Base-by-base conservation (phyloP, 208 protist species). In the Leishmania braziliensis region DNA sequence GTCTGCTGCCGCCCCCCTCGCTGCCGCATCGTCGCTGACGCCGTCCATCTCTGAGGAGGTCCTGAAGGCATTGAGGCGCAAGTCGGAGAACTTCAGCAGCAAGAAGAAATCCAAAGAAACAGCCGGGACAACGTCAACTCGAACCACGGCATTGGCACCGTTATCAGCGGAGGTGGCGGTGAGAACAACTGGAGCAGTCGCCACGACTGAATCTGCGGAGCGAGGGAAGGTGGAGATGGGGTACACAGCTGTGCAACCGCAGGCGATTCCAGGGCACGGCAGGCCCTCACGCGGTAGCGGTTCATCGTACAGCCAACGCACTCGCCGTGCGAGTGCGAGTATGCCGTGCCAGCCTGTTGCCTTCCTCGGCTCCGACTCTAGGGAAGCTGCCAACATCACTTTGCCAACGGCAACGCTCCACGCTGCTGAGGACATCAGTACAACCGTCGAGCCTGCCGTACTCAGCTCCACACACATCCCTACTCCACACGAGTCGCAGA, bases 391-490 rank as follows among this genome's bases (percentile, higher is more conserved):
- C 48, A 14, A 12, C 53, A 69, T 6, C 33, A 33, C 36, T n/a
- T 29, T 66, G 33, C 70, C 60, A 0, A 43, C 9, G 33, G 51
- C 5, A 20, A 48, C 50, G 36, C 23, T 33, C 18, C 10, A 36
- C 46, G 58, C 18, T 70, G n/a, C 43, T 10, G 77, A 69, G 56
- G 82, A 82, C 23, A 54, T 54, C 33, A 86, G 82, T n/a, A 63
- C 72, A 9, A 82, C 82, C 0, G 14, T 81, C 1, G 75, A 79
- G 5, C 82, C 82, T 6, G 77, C 63, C 1, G 77, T 62, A 26
- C 78, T 86, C 20, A 82, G 77, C 75, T 75, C 48, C 65, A 82
- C 82, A n/a, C 74, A 73, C 60, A 16, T 82, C 12, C 83, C 83
- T 58, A 60, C 75, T 2, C 70, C 75, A 23, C 74, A 66, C 50